These are phyloP conservation scores for Phytopythium helicoides DNA, from an alignment of 352 stramenopile species.

Conservation along the genomic window DNA sequence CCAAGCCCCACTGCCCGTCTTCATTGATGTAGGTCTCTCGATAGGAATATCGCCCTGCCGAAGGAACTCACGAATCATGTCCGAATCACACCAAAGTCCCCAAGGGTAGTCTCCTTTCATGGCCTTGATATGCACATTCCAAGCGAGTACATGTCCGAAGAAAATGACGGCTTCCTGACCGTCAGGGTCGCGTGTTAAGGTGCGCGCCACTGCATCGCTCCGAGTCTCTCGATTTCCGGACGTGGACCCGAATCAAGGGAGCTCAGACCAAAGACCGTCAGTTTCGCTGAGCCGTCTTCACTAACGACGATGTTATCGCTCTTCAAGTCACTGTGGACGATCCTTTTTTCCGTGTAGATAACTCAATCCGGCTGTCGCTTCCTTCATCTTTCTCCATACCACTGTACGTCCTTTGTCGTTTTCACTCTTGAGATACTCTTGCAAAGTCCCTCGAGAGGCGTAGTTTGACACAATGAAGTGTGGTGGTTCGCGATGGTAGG, in stretches of 20 bases:
- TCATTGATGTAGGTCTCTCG: slow-evolving; percentile 3
- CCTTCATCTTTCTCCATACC: no score
- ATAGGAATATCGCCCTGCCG: neutral
- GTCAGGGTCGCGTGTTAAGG: neutral
- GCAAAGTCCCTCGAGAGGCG: neutral
- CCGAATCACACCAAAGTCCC: neutral
- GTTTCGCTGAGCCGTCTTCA: slow-evolving; percentile 18
- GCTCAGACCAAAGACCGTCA: slow-evolving; percentile 33
- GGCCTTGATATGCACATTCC: no score
- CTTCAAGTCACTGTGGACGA: slow-evolving; percentile 12
- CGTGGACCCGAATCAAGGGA: slow-evolving; percentile 7
- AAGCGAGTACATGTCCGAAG: no score
- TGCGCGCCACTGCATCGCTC: slow-evolving; percentile 2
- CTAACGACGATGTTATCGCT: slow-evolving; percentile 22
- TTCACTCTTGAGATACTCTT: no score
- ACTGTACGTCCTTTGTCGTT: no score
- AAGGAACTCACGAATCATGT: neutral
- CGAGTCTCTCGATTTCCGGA: no score
- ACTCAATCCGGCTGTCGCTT: no score
- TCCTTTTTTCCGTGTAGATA: no score
- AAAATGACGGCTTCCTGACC: neutral
- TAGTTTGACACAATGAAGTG: slow-evolving; percentile 6
- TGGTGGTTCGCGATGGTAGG: slow-evolving; percentile 2
- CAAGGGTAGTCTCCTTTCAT: neutral
- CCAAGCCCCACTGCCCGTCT: slow-evolving; percentile 1